These are phyloP conservation scores for Diaporthe capsici DNA, from an alignment of 2,329 filamentous ascomycete species.

Conservation along the genomic window DNA sequence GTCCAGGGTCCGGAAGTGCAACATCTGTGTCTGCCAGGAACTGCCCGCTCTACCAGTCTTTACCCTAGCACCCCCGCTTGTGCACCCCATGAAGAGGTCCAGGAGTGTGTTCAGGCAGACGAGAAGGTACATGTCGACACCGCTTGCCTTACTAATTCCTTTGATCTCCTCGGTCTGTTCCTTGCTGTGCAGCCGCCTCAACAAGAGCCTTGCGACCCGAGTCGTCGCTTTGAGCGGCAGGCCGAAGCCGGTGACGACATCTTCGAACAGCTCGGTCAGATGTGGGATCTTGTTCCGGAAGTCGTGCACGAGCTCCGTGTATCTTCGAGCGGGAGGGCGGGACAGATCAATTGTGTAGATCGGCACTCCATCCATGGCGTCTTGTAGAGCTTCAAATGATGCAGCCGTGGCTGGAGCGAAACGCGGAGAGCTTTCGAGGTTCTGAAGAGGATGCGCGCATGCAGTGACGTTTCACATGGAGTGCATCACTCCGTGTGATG, in stretches of 20 bases:
- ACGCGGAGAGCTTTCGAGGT: too few species aligned
- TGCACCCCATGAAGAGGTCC: conserved; percentile 76
- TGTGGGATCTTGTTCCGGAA: conserved; percentile 16
- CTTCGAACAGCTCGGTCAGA: neutral
- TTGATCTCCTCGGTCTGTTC: conserved; percentile 74
- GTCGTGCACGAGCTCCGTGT: neutral
- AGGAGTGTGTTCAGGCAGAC: conserved; percentile 74
- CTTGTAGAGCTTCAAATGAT: too few species aligned
- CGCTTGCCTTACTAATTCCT: conserved; percentile 66
- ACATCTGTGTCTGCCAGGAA: conserved; percentile 48
- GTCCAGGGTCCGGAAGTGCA: conserved; percentile 70
- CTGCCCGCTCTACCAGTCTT: neutral
- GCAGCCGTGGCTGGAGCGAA: neutral
- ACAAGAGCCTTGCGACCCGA: conserved; percentile 44
- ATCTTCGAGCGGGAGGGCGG: neutral
- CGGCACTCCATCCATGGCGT: neutral
- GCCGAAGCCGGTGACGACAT: neutral
- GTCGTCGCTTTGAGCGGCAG: neutral
- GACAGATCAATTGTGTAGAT: conserved; percentile 13
- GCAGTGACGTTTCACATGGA: neutral
- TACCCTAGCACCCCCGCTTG: conserved; percentile 59
- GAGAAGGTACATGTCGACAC: conserved; percentile 70
- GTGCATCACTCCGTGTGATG: neutral
- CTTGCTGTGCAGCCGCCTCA: conserved; percentile 64
- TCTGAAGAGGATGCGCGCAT: neutral